Percentiles rank a stretch among this genome's conserved stretches.
phyloP scores from a whole-genome alignment of 164 flowering plant species.

The Brasenia schreberi region DNA sequence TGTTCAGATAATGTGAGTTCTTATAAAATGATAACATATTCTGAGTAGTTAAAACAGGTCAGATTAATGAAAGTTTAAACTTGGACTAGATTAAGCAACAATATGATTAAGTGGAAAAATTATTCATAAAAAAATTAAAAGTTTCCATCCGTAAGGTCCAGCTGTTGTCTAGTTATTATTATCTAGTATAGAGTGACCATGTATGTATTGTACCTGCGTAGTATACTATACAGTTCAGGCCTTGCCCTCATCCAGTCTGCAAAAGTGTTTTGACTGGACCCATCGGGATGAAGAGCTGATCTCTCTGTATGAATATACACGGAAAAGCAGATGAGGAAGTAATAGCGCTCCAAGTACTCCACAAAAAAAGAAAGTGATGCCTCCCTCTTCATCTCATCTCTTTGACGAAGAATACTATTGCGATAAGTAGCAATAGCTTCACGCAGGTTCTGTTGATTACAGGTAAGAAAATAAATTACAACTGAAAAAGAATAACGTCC shows the following conservation, averaged over 20 bases:
- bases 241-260: conserved; percentile 95
- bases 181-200: background rate
- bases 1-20: too few species aligned
- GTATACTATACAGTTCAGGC: conserved; percentile 91
- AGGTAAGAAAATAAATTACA: too few species aligned
- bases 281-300: conserved; percentile 40
- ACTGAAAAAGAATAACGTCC: background rate
- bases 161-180: too few species aligned
- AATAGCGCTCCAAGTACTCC: conserved; percentile 94
- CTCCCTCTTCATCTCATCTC: conserved; percentile 96
- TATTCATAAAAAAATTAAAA: too few species aligned
- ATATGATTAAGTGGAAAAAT: too few species aligned
- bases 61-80: too few species aligned
- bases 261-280: conserved; percentile 49
- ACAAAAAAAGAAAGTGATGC: conserved; percentile 86
- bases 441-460: conserved; percentile 57
- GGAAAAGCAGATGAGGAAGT: conserved; percentile 94
- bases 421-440: conserved; percentile 95
- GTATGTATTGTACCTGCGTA: conserved; percentile 55
- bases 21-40: too few species aligned
- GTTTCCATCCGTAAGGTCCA: too few species aligned
- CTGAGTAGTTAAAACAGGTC: too few species aligned
- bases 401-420: conserved; percentile 73
- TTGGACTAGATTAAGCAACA: too few species aligned
- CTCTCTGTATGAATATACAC: conserved; percentile 88